These are phyloP conservation scores for Stephania yunnanensis DNA, from an alignment of 164 flowering plant genomes.

Conservation along the genomic window DNA sequence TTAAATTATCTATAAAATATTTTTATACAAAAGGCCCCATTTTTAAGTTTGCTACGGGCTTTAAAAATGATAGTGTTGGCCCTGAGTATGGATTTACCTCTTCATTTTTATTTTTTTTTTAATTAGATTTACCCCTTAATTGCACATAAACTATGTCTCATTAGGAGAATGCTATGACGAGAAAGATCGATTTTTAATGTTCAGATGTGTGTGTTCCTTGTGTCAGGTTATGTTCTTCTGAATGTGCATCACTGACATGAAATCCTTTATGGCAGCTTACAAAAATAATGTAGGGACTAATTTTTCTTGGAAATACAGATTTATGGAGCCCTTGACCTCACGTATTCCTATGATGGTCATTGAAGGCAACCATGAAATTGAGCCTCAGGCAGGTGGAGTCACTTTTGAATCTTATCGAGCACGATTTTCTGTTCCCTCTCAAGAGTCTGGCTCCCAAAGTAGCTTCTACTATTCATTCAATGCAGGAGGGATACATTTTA, in stretches of 20 bases:
- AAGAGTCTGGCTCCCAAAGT: slow-evolving; percentile 61
- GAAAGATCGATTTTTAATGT: not conserved
- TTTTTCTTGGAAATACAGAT: slow-evolving; percentile 33
- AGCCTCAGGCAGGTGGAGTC: slow-evolving; percentile 63
- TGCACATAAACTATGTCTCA: not conserved
- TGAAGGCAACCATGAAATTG: slow-evolving; percentile 95
- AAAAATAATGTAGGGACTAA: too few relatives aligned
- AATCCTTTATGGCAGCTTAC: too few relatives aligned
- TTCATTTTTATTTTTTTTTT: too few relatives aligned
- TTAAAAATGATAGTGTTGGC: too few relatives aligned
- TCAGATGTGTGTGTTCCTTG: not conserved
- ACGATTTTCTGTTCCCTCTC: slow-evolving; percentile 79
- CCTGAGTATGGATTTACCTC: too few relatives aligned
- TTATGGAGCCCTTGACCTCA: slow-evolving; percentile 79
- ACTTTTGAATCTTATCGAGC: slow-evolving; percentile 61
- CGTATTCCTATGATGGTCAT: slow-evolving; percentile 90
- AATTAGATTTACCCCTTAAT: not conserved
- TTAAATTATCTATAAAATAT: too few relatives aligned
- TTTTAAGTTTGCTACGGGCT: too few relatives aligned
- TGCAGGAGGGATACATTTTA: slow-evolving; percentile 81
- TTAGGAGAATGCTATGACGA: not conserved
- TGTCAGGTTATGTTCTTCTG: not conserved
- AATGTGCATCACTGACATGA: not conserved
- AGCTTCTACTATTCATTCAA: slow-evolving; percentile 80
- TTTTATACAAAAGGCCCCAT: too few relatives aligned